Conservation (phyloP, 345 rosid genomes). For the Abelmoschus esculentus region DNA sequence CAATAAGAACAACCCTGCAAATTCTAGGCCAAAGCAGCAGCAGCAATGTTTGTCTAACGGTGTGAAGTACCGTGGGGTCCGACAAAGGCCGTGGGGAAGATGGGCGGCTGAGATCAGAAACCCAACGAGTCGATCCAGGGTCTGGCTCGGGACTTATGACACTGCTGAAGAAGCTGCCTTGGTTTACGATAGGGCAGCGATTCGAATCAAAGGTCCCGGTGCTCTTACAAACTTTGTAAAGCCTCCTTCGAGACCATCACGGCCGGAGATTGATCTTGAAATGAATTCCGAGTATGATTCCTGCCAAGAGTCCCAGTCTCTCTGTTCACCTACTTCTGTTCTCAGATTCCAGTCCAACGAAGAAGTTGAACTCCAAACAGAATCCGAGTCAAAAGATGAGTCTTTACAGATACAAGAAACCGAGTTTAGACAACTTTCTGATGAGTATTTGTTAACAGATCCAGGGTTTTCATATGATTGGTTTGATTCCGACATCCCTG, state of each 20-base stretch:
- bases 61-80: slow-evolving; percentile 53
- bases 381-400: slow-evolving; percentile 12
- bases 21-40: slow-evolving; percentile 7
- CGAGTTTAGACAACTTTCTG: slow-evolving; percentile 11
- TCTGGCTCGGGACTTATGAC: slow-evolving; percentile 64
- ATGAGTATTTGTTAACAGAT: slow-evolving; percentile 24
- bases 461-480: slow-evolving; percentile 23
- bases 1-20: not conserved
- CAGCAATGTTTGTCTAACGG: slow-evolving; percentile 12
- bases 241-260: slow-evolving; percentile 27
- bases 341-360: slow-evolving; percentile 44
- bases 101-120: slow-evolving; percentile 89
- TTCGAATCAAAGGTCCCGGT: slow-evolving; percentile 47
- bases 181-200: slow-evolving; percentile 64
- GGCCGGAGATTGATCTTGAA: slow-evolving; percentile 23
- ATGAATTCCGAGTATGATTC: slow-evolving; percentile 40
- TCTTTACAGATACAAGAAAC: not conserved
- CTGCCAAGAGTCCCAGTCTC: slow-evolving; percentile 43
- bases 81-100: slow-evolving; percentile 70
- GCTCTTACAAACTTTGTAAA: slow-evolving; percentile 52
- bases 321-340: slow-evolving; percentile 82
- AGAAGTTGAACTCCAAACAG: slow-evolving; percentile 27
- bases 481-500: slow-evolving; percentile 29
- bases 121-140: slow-evolving; percentile 34
- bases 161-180: slow-evolving; percentile 81